These are phyloP conservation scores for Tricharina praecox DNA, from an alignment of 495 filamentous ascomycete genomes.

Conservation along the genomic window DNA sequence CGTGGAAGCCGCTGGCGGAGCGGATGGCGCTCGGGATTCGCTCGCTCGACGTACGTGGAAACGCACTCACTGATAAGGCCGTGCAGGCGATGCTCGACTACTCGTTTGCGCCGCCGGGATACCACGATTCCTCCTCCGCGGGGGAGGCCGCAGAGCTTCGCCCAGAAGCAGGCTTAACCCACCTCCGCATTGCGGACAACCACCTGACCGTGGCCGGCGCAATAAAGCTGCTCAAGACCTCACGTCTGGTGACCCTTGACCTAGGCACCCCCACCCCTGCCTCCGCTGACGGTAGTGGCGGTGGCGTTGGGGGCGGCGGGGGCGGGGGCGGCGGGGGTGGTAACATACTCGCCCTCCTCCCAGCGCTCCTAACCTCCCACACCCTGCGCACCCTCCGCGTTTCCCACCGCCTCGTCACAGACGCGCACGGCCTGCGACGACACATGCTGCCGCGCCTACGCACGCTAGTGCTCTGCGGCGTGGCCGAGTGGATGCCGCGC, in stretches of 20 bases:
- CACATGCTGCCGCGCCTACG: background rate
- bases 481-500: slow-evolving; percentile 2
- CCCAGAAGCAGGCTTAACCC: slow-evolving; percentile 9
- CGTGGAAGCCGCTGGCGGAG: background rate
- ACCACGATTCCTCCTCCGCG: background rate
- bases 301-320: no score
- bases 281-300: no score
- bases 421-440: background rate
- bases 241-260: slow-evolving; percentile 10
- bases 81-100: slow-evolving; percentile 10
- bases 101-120: slow-evolving; percentile 18
- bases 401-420: slow-evolving; percentile 5
- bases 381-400: slow-evolving; percentile 13
- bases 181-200: slow-evolving; percentile 15
- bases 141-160: no score
- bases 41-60: slow-evolving; percentile 13
- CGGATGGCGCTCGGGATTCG: slow-evolving; percentile 7
- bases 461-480: slow-evolving; percentile 12
- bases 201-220: slow-evolving; percentile 1
- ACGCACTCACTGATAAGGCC: slow-evolving; percentile 12
- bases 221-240: slow-evolving; percentile 9
- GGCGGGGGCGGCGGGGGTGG: no score
- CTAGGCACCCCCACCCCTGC: slow-evolving; percentile 1
- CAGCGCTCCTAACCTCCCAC: slow-evolving; percentile 13
- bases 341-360: background rate